Base-by-base conservation (phyloP, 1,284 basidiomycete species). In the Ganoderma boninense region DNA sequence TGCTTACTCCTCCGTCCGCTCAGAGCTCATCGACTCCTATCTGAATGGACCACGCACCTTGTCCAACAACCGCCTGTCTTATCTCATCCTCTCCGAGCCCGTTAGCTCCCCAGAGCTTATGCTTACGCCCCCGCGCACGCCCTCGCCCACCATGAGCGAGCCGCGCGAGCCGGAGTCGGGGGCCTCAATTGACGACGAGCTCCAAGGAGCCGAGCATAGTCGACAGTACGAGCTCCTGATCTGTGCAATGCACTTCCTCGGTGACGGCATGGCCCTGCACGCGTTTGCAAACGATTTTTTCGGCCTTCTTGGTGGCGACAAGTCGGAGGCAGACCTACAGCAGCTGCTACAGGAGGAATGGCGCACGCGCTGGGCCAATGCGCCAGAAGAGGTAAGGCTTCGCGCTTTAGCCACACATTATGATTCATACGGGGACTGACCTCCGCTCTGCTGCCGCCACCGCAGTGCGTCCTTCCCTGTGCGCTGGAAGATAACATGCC, bases 231-330 rank as follows among this genome's bases (percentile, higher is more conserved):
- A 93, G 76, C 78, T 92, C 63, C 79, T 92, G 63, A 85, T 95
- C 42, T 90, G 89, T 75, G 89, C 91, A 4, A 87, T 91, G 13
- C 93, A 94, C 76, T 94, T 90, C 79, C 79, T 94, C 52, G 92
- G 92, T 11, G 93, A 95, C 77, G 92, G 92, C 35, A 93, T 93
- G 89, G 92, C 93, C 2, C 84, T 95, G 20, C 93, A 95, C 79
- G 83, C 85, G 68, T 90, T 91, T 71, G 90, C 90, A 14, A 92
- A 93, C 77, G 91, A 94, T 74, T 89, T 95, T 77, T 91, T 94
- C 77, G 74, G 78, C 13, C 81, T 94, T 6, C 82, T 95, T 26
- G 87, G 85, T 11, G 77, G 84, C 65, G 75, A 79, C 2, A 79
- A 79, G 62, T 82, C 81, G 16, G 82, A 85, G 29, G 77, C 73